Base-by-base conservation (phyloP, 176 grass and related monocot genomes). In the Triticum turgidum region DNA sequence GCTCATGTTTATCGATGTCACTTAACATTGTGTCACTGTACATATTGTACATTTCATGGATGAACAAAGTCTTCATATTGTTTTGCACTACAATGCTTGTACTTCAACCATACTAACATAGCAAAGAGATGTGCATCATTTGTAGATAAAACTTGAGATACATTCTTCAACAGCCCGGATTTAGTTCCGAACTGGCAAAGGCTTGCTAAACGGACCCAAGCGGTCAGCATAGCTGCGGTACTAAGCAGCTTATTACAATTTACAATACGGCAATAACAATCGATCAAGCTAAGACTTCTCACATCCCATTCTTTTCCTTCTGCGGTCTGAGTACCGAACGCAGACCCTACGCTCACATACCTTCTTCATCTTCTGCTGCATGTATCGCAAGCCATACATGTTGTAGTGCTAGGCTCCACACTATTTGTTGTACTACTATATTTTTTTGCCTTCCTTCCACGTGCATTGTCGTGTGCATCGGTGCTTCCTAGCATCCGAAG, bases 401-500 rank as follows among this genome's bases (percentile, higher is more conserved):
- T 66, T 30, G 20, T 21, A 77, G 66, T 22, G 61, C 75, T 84
- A 80, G 35, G 13, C 33, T 74, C 61, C 80, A 44, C 61, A 73
- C 74, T 65, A 79, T 58, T 82, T 78, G 41, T 82, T 83, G 54
- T 79, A 58, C 51, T 77, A 61, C 25, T 80, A 64, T 59, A 20
- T 3, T 21, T 21, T 59, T 88, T 29, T 85, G 11, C 5, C 45
- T 65, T 80, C 34, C 65, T 12, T 74, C 65, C 45, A 74, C 35
- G 45, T 69, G 54, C 33, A 39, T 76, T 80, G 37, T 68, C 49
- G 44, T 20, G 58, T 14, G 66, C 37, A 63, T n/a, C 14, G 6
- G 56, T 7, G 56, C 56, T 74, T 84, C 52, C 64, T 95, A 98
- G 38, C 97, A 98, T 82, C 97, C 97, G 49, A 94, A 96, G 83